A percentile compares a stretch with the other conserved stretches of the same genome.
These are phyloP conservation scores for Wickerhamiella slavikovae DNA, from an alignment of 805 yeast species.

Conservation along the genomic window DNA sequence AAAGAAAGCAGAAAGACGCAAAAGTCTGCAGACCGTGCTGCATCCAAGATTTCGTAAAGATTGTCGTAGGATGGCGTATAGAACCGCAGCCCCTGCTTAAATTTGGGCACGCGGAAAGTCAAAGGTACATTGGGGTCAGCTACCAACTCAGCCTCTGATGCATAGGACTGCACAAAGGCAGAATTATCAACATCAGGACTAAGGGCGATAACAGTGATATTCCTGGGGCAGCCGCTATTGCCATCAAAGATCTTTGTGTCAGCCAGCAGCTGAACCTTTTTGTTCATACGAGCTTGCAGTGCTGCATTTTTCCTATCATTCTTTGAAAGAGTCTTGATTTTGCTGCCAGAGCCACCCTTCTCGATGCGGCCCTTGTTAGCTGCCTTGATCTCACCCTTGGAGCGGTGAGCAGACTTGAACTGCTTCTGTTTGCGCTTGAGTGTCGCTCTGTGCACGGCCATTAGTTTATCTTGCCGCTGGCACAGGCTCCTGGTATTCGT, in stretches of 20 bases:
- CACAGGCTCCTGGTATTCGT: background rate
- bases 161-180: constrained; percentile 10
- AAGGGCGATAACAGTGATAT: constrained; percentile 62
- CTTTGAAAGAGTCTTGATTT: constrained; percentile 23
- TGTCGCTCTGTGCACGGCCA: constrained; percentile 61
- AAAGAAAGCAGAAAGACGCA: constrained; percentile 84
- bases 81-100: constrained; percentile 51
- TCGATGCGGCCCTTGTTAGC: constrained; percentile 71
- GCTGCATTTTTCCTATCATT: constrained; percentile 58
- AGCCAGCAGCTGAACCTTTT: constrained; percentile 37
- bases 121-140: constrained; percentile 12
- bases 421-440: constrained; percentile 71
- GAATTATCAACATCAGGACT: constrained; percentile 40
- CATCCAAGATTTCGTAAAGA: constrained; percentile 55
- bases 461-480: constrained; percentile 2
- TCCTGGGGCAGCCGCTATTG: constrained; percentile 57
- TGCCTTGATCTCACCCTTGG: constrained; percentile 72
- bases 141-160: constrained; percentile 6
- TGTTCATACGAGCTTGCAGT: constrained; percentile 52
- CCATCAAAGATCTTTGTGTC: constrained; percentile 64
- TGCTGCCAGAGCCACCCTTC: constrained; percentile 22
- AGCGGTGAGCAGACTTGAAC: constrained; percentile 78
- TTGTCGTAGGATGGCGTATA: constrained; percentile 44
- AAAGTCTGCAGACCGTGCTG: constrained; percentile 75
- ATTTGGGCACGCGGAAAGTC: constrained; percentile 35